A percentile compares a stretch with the other conserved stretches of the same genome.
Conservation (phyloP, 164 flowering plant species). For the Nymphaea thermarum region DNA sequence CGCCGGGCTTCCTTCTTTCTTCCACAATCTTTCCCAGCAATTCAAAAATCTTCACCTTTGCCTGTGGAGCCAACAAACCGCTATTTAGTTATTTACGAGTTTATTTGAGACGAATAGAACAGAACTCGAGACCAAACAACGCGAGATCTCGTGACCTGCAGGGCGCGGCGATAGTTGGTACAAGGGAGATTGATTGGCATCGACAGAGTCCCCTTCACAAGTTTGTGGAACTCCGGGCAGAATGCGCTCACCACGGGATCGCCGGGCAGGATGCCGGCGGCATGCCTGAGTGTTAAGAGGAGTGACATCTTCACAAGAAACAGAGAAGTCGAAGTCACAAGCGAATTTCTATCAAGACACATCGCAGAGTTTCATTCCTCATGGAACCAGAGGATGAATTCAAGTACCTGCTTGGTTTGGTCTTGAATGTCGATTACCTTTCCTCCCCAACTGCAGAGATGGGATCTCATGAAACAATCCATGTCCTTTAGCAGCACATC, state of each 20-base stretch:
- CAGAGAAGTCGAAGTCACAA: no score
- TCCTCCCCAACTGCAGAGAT: slow-evolving; percentile 52
- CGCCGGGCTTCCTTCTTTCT: slow-evolving; percentile 38
- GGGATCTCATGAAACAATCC: slow-evolving; percentile 76
- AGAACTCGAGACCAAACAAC: neutral
- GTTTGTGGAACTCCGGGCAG: slow-evolving; percentile 68
- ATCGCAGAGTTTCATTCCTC: no score
- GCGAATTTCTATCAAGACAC: no score
- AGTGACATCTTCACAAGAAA: slow-evolving; percentile 68
- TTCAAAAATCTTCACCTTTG: slow-evolving; percentile 31
- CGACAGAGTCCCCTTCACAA: slow-evolving; percentile 77
- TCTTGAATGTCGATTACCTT: slow-evolving; percentile 64
- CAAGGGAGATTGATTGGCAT: slow-evolving; percentile 88
- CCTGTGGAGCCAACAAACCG: slow-evolving; percentile 18
- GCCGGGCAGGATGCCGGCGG: slow-evolving; percentile 42
- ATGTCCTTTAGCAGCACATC: slow-evolving; percentile 60
- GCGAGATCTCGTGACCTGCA: slow-evolving; percentile 28
- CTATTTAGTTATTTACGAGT: no score
- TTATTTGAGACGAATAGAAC: neutral
- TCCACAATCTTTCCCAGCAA: slow-evolving; percentile 28
- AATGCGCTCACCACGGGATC: slow-evolving; percentile 26
- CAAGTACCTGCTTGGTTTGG: slow-evolving; percentile 70
- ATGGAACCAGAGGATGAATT: no score
- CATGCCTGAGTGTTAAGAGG: slow-evolving; percentile 66
- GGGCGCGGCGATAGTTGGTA: slow-evolving; percentile 59